These are phyloP conservation scores for Asterionellopsis glacialis DNA, from an alignment of 108 stramenopile genomes.

Conservation along the genomic window DNA sequence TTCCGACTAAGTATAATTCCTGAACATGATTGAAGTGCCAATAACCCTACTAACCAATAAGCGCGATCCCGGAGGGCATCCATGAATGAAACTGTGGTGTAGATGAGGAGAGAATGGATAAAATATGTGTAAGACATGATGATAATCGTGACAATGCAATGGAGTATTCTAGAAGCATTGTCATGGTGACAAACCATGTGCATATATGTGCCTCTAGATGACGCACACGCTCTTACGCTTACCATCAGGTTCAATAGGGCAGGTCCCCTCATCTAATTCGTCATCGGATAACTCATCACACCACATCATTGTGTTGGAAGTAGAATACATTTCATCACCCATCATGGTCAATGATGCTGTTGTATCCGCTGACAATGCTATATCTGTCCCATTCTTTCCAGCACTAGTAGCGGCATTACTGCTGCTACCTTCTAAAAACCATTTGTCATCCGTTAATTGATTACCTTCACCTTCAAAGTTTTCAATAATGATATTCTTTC, in stretches of 20 bases:
- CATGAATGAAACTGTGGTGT: slow-evolving; percentile 3
- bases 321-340: too few species aligned
- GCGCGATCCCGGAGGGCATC: slow-evolving; percentile 8
- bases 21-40: slow-evolving; percentile 78
- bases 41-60: slow-evolving; percentile 19
- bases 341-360: too few species aligned
- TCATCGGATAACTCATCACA: slow-evolving; percentile 3
- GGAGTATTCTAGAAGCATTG: too few species aligned
- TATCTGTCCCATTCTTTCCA: too few species aligned
- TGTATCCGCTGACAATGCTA: too few species aligned
- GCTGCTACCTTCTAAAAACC: not conserved
- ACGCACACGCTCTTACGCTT: too few species aligned
- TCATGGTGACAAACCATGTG: too few species aligned
- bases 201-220: too few species aligned
- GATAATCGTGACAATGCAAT: too few species aligned
- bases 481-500: slow-evolving; percentile 8
- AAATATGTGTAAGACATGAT: too few species aligned
- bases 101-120: not conserved
- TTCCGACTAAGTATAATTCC: slow-evolving; percentile 80
- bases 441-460: not conserved
- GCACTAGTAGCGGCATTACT: too few species aligned
- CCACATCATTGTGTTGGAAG: not conserved
- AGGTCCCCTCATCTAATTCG: not conserved
- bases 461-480: slow-evolving; percentile 8
- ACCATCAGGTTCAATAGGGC: slow-evolving; percentile 3